Evolutionary conservation across 495 filamentous ascomycete species (phyloP).

Genomic region (Copromyces sp.): DNA sequence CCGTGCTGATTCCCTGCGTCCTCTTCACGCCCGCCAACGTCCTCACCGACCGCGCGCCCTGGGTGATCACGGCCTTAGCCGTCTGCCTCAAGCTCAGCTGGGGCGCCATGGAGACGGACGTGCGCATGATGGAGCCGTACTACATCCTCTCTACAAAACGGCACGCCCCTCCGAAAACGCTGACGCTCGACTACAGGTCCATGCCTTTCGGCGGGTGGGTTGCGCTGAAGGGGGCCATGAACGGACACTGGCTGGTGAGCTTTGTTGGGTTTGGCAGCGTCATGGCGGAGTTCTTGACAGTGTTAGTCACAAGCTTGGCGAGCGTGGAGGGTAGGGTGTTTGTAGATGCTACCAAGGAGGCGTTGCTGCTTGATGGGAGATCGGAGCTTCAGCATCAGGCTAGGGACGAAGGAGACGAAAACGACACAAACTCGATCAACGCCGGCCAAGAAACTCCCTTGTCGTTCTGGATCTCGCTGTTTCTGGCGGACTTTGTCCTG

Average conservation of each 20-base stretch:
- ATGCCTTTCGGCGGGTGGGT: slow-evolving; percentile 53
- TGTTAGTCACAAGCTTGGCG: slow-evolving; percentile 52
- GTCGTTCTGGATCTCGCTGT: slow-evolving; percentile 50
- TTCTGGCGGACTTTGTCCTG: slow-evolving; percentile 48
- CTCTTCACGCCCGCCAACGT: slow-evolving; percentile 45
- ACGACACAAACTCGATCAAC: slow-evolving; percentile 35
- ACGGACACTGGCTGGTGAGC: slow-evolving; percentile 53
- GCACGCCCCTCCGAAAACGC: slow-evolving; percentile 49
- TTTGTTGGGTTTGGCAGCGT: slow-evolving; percentile 52
- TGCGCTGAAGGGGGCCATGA: slow-evolving; percentile 47
- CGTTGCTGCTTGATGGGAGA: not conserved
- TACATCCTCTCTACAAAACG: slow-evolving; percentile 51
- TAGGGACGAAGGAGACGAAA: not conserved
- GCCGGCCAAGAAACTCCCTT: slow-evolving; percentile 50
- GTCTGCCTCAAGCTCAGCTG: slow-evolving; percentile 57
- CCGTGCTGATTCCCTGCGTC: slow-evolving; percentile 45
- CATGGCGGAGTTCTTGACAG: slow-evolving; percentile 56
- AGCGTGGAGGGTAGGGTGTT: slow-evolving; percentile 49
- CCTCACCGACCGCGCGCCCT: slow-evolving; percentile 50
- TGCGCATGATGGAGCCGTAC: slow-evolving; percentile 68
- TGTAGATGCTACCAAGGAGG: slow-evolving; percentile 11
- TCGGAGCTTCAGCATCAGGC: slow-evolving; percentile 6
- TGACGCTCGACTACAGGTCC: slow-evolving; percentile 62
- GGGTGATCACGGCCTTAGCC: slow-evolving; percentile 51
- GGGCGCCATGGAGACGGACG: slow-evolving; percentile 57